Evolutionary conservation across 176 grass and related monocot genomes (phyloP).

Genomic region (Avena sativa): DNA sequence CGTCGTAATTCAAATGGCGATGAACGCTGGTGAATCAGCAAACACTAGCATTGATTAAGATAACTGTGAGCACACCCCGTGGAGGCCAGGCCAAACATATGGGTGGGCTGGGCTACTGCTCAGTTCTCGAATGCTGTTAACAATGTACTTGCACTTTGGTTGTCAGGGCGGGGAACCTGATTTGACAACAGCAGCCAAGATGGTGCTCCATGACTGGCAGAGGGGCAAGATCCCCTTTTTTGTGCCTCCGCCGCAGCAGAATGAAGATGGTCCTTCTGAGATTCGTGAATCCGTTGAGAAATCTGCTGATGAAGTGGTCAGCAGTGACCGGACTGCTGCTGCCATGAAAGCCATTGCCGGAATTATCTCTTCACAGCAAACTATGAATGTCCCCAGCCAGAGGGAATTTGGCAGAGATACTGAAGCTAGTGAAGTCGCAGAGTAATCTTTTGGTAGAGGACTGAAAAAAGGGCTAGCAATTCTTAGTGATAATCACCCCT

Average conservation of each 20-base stretch:
- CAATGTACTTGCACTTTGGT: conserved; percentile 34
- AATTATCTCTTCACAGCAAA: conserved; percentile 87
- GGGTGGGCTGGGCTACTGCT: neutral
- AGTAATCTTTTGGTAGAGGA: conserved; percentile 10
- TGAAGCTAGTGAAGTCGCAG: conserved; percentile 15
- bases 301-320: conserved; percentile 55
- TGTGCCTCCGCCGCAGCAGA: conserved; percentile 66
- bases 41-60: neutral
- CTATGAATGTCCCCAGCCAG: conserved; percentile 67
- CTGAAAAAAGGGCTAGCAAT: conserved; percentile 12
- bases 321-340: conserved; percentile 61
- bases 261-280: conserved; percentile 43
- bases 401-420: conserved; percentile 39
- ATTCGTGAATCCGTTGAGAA: conserved; percentile 31
- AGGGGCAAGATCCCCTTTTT: conserved; percentile 98
- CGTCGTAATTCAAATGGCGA: neutral
- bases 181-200: conserved; percentile 84
- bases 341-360: conserved; percentile 84
- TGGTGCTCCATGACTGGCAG: conserved; percentile 99
- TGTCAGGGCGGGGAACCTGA: conserved; percentile 90
- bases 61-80: neutral
- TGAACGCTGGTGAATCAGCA: neutral
- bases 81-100: neutral
- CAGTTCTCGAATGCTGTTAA: neutral
- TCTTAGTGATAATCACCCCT: neutral